These are phyloP conservation scores for Hortiboletus flavorubellus DNA, from an alignment of 768 basidiomycete genomes.

Conservation along the genomic window DNA sequence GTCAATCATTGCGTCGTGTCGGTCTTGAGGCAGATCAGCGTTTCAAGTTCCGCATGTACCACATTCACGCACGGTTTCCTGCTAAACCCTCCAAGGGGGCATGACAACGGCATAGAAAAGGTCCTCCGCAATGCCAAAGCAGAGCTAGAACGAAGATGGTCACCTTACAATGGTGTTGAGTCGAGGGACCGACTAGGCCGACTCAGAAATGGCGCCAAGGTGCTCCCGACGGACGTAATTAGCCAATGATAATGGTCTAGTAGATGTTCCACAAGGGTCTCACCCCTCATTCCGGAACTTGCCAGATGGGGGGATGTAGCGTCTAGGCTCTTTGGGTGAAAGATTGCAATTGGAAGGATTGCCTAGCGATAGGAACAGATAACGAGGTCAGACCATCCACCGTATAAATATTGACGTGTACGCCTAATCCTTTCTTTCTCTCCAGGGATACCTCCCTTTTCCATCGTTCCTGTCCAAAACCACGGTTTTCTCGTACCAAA, in stretches of 20 bases:
- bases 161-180: background rate
- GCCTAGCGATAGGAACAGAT: background rate
- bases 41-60: background rate
- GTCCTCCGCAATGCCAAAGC: background rate
- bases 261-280: too few relatives aligned
- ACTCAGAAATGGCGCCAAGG: background rate
- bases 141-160: background rate
- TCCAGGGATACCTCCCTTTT: background rate
- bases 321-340: background rate
- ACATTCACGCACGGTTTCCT: background rate
- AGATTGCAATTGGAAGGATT: background rate
- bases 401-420: background rate
- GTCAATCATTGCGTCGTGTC: background rate
- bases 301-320: too few relatives aligned
- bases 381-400: background rate
- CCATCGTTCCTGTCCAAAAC: background rate
- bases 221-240: background rate
- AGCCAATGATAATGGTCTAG: background rate
- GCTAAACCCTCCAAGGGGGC: background rate
- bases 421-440: background rate
- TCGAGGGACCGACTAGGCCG: background rate
- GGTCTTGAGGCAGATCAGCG: background rate
- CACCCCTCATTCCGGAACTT: background rate
- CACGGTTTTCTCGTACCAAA: background rate
- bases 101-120: background rate